A percentile compares a stretch with the other conserved stretches of the same genome.
phyloP scores from a whole-genome alignment of 1,139 yeast species.

The Sugiyamaella paludigena region DNA sequence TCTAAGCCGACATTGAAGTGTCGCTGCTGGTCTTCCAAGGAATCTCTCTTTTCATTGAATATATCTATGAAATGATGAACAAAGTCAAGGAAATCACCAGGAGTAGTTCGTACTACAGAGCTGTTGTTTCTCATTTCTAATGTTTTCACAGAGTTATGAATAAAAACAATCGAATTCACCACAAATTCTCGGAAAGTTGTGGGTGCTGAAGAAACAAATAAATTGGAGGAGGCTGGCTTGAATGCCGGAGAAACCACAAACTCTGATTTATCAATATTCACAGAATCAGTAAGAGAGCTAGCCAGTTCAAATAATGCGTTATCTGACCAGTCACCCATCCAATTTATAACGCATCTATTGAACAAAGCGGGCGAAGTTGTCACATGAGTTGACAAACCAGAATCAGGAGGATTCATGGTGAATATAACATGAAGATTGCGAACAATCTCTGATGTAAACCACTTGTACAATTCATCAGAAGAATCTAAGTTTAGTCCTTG shows the following conservation, averaged over 20 bases:
- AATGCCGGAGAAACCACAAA: slow-evolving; percentile 39
- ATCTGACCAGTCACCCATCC: slow-evolving; percentile 85
- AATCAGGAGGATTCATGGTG: slow-evolving; percentile 60
- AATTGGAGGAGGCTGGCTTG: not conserved
- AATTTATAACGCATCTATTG: slow-evolving; percentile 83
- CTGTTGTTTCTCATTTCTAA: not conserved
- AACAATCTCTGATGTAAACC: slow-evolving; percentile 73
- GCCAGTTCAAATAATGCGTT: slow-evolving; percentile 54
- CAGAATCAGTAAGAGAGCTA: slow-evolving; percentile 40
- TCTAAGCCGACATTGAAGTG: slow-evolving; percentile 75
- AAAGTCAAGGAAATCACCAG: slow-evolving; percentile 57
- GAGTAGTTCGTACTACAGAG: slow-evolving; percentile 38
- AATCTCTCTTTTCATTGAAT: slow-evolving; percentile 46
- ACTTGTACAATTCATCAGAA: slow-evolving; percentile 66
- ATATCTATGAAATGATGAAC: slow-evolving; percentile 48
- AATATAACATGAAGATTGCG: slow-evolving; percentile 79
- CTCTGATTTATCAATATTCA: slow-evolving; percentile 54
- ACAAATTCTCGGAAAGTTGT: slow-evolving; percentile 48
- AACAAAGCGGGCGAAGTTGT: slow-evolving; percentile 86
- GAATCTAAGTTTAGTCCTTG: slow-evolving; percentile 66
- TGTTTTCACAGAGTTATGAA: slow-evolving; percentile 41
- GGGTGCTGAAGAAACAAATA: slow-evolving; percentile 2
- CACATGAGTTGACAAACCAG: slow-evolving; percentile 43
- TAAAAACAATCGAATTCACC: slow-evolving; percentile 46
- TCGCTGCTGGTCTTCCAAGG: slow-evolving; percentile 64